Evolutionary conservation across 805 yeast species (phyloP).

Genomic region (Yarrowia sp.): DNA sequence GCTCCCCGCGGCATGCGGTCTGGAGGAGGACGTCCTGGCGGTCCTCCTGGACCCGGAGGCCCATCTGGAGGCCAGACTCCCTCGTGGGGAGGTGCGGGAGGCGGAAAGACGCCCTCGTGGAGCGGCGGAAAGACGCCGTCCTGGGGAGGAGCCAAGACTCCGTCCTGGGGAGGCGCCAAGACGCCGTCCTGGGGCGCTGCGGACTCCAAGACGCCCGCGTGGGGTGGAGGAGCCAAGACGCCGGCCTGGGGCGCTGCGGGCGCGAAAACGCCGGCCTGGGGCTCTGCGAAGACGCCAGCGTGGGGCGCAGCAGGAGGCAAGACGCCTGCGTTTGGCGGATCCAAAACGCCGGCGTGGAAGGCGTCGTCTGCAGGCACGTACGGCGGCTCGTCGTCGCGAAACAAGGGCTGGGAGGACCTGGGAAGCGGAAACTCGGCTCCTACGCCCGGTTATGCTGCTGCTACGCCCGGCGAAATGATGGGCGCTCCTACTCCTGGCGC

Average conservation of each 20-base stretch:
- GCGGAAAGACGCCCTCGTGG: neutral
- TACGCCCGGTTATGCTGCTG: conserved; percentile 42
- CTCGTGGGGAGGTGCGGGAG: conserved; percentile 35
- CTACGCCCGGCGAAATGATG: conserved; percentile 42
- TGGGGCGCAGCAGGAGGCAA: conserved; percentile 45
- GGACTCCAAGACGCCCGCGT: conserved; percentile 47
- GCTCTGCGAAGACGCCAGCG: conserved; percentile 53
- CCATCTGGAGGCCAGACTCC: conserved; percentile 35
- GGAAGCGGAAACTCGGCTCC: conserved; percentile 38
- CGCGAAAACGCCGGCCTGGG: conserved; percentile 56
- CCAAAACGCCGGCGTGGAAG: conserved; percentile 40
- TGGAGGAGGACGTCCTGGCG: conserved; percentile 30
- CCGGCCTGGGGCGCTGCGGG: conserved; percentile 39
- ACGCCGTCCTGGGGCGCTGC: conserved; percentile 40
- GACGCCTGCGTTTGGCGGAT: conserved; percentile 53
- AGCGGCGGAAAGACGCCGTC: conserved; percentile 30
- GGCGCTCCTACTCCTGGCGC: conserved; percentile 47
- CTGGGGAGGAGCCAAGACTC: conserved; percentile 31
- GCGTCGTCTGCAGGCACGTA: conserved; percentile 31
- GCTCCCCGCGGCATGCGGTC: conserved; percentile 41
- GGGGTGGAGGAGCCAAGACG: conserved; percentile 46
- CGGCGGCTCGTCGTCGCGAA: conserved; percentile 33
- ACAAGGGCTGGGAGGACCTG: conserved; percentile 34
- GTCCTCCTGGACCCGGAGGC: conserved; percentile 37
- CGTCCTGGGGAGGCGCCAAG: conserved; percentile 32